Percentiles rank a stretch among this genome's conserved stretches.
phyloP scores from a whole-genome alignment of 2,329 filamentous ascomycete species.

The Colletotrichum agaves region DNA sequence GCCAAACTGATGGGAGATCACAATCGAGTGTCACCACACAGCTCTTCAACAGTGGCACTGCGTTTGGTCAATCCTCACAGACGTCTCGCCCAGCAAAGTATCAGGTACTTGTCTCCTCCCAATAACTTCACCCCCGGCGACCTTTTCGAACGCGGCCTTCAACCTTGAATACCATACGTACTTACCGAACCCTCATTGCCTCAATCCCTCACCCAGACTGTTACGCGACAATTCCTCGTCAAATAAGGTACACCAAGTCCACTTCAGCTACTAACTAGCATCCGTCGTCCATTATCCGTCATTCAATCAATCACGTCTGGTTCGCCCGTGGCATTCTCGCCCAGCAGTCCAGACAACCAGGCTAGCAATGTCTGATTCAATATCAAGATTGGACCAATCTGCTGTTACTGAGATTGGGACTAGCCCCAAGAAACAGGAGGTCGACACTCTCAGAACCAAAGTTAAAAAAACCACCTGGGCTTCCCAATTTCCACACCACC shows the following conservation, averaged over 20 bases:
- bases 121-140: constrained; percentile 7
- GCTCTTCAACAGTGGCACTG: too few species aligned
- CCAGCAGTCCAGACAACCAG: background rate
- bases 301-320: background rate
- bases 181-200: constrained; percentile 4
- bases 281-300: background rate
- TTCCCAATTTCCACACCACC: constrained; percentile 9
- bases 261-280: background rate
- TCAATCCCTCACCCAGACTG: constrained; percentile 8
- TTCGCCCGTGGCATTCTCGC: background rate
- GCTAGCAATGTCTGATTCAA: background rate
- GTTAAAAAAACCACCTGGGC: background rate
- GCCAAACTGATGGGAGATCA: constrained; percentile 8
- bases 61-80: background rate
- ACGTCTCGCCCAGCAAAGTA: constrained; percentile 11
- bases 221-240: background rate
- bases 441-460: background rate
- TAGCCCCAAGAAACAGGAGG: background rate
- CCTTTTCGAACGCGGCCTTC: constrained; percentile 7
- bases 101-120: constrained; percentile 14
- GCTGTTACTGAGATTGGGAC: background rate
- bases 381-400: background rate
- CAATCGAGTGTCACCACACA: background rate
- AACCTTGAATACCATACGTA: constrained; percentile 27
- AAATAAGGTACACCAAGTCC: background rate